Base-by-base conservation (phyloP, 441 rosid genomes). In the Adansonia grandidieri region DNA sequence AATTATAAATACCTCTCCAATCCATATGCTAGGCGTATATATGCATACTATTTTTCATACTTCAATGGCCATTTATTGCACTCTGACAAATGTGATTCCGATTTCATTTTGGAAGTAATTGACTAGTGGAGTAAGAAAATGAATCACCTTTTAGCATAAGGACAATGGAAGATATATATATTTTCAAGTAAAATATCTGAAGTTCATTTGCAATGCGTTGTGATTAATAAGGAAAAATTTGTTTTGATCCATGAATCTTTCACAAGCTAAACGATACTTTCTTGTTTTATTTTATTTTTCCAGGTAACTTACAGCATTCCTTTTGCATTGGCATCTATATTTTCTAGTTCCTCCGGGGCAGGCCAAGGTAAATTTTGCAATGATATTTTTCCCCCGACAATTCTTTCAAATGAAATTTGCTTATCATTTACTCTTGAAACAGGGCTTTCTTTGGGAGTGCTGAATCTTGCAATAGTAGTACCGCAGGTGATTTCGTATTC, bases 401-500 rank as follows among this genome's bases (percentile, higher is more conserved):
- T n/a, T n/a, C 14, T 71, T 51, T 71, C 17, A 72, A 37, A 40
- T 47, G 28, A n/a, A n/a, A n/a, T n/a, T n/a, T 13, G 44, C 32
- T n/a, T 5, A 32, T 37, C 64, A 37, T 54, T 50, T 72, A 11
- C 32, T 54, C 28, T 37, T 37, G 64, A 54, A 51, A 9, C 78
- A 90, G 97, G 99, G 24, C 96, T 93, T 68, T 93, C 99, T 4
- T 82, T 93, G 78, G 98, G 97, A 54, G 95, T 96, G 75, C 86
- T 96, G 53, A 96, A 96, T 79, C 88, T 93, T n/a, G 90, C 96
- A 0, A 89, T 93, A 50, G 97, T 93, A 40, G 58, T 92, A 50
- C 99, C 99, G 6, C 99, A 93, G 95, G 97, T 92, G 51, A 14
- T 15, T 0, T 14, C 15, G 58, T 20, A 19, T 60, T 42, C 57